Evolutionary conservation across 768 basidiomycete species (phyloP).

Genomic region (Crassisporium funariophilum): DNA sequence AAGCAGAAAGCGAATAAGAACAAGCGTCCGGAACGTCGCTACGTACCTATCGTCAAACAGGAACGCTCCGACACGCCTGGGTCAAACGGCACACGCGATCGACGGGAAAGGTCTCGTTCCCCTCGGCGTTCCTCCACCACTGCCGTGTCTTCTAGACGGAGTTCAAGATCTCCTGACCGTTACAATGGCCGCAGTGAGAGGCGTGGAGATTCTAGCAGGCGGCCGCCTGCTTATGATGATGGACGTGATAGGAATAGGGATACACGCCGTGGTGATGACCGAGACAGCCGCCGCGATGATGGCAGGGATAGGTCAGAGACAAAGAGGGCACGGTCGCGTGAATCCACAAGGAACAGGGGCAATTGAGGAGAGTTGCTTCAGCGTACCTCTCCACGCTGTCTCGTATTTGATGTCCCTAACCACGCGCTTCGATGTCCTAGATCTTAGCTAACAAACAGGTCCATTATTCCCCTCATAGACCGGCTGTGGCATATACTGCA

Average conservation of each 20-base stretch:
- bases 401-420: neutral
- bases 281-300: slow-evolving; percentile 31
- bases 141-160: slow-evolving; percentile 46
- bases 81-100: slow-evolving; percentile 32
- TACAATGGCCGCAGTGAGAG: slow-evolving; percentile 15
- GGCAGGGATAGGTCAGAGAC: slow-evolving; percentile 25
- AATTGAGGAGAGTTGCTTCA: neutral
- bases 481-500: too few species aligned
- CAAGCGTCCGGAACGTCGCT: slow-evolving; percentile 68
- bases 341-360: slow-evolving; percentile 29
- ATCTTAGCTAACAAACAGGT: too few species aligned
- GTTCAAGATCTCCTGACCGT: slow-evolving; percentile 54
- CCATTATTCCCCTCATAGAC: too few species aligned
- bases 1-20: slow-evolving; percentile 46
- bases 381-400: neutral
- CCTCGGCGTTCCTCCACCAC: slow-evolving; percentile 36
- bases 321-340: slow-evolving; percentile 32
- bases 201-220: slow-evolving; percentile 12
- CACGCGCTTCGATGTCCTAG: too few species aligned
- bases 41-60: slow-evolving; percentile 79
- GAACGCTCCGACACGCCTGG: slow-evolving; percentile 41
- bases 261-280: slow-evolving; percentile 15
- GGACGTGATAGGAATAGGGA: slow-evolving; percentile 6
- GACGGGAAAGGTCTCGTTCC: slow-evolving; percentile 39
- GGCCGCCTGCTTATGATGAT: neutral